phyloP scores from a whole-genome alignment of 495 filamentous ascomycete genomes.

The Penicillium steckii region DNA sequence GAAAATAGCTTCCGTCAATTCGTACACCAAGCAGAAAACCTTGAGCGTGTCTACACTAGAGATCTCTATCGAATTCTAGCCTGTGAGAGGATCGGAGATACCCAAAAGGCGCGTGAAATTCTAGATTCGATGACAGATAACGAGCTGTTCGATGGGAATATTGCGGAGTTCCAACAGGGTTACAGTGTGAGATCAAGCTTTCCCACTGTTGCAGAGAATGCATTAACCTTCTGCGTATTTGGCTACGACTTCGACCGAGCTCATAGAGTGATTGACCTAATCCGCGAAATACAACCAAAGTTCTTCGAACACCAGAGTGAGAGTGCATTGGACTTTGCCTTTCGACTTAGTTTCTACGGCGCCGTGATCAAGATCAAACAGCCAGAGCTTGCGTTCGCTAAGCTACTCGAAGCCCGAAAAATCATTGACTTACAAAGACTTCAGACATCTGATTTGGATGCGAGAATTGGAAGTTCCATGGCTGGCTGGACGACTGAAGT shows the following conservation, averaged over 20 bases:
- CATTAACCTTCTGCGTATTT: conserved; percentile 12
- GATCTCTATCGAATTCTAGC: conserved; percentile 23
- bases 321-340: conserved; percentile 10
- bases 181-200: conserved; percentile 7
- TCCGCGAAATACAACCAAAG: conserved; percentile 12
- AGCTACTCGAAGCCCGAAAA: conserved; percentile 17
- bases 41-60: conserved; percentile 9
- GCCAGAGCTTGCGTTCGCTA: conserved; percentile 14
- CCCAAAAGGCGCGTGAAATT: conserved; percentile 9
- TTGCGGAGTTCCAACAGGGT: conserved; percentile 12
- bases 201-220: conserved; percentile 9
- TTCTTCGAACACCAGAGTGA: conserved; percentile 18
- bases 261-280: conserved; percentile 11
- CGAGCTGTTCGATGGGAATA: conserved; percentile 16
- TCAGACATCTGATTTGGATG: conserved; percentile 23
- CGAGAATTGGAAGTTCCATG: conserved; percentile 10
- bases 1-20: conserved; percentile 14
- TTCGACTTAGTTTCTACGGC: conserved; percentile 8
- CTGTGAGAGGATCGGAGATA: conserved; percentile 19
- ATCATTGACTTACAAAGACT: conserved; percentile 16
- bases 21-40: conserved; percentile 1
- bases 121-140: conserved; percentile 22
- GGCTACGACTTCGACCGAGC: conserved; percentile 14
- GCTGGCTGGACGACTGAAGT: conserved; percentile 10
- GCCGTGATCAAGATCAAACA: conserved; percentile 16